Base-by-base conservation (phyloP, 192 early-diverging fungal species). In the Pilaira anomala region DNA sequence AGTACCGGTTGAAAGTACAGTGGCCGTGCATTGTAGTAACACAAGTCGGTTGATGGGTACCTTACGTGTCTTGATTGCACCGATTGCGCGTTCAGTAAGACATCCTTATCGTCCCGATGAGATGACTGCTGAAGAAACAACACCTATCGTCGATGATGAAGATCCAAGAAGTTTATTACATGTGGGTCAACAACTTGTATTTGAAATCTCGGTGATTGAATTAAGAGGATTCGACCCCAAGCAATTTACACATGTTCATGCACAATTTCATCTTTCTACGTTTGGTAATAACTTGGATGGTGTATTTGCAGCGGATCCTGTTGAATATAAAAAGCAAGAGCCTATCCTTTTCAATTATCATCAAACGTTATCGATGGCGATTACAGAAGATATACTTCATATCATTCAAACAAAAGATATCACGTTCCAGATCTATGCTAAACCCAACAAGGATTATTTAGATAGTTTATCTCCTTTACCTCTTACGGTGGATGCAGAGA, bases 171-270 rank as follows among this genome's bases (percentile, higher is more conserved):
- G 22, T 26, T 45, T 60, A 7, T 67, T 90, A 9, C 62, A 66
- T 19, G 74, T 80, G 24, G 86, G 84, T 26, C 70, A 79, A 21
- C 66, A 73, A 4, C 48, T 87, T 1, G 60, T 88, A 7, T 90
- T 90, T 73, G 87, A 90, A 67, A 66, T 91, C 7, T 78, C 76
- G 3, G 66, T 91, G 9, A 28, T 85, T 7, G 77, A 82, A 14
- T 54, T 91, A 1, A 74, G 65, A 2, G 87, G 87, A 3, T 66
- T 91, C 24, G 68, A 64, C 30, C 86, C 87, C 61, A 55, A 72
- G 25, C 69, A 83, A 57, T 90, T 75, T 67, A 80, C 76, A n/a
- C 80, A 88, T 54, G 77, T 91, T 19, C 89, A 91, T 62, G 78
- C 77, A 18, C 89, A 91, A 57, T 91, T 90, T 72, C 77, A 79